Conservation (phyloP, 345 rosid genomes). For the Bruguiera gymnorhiza region DNA sequence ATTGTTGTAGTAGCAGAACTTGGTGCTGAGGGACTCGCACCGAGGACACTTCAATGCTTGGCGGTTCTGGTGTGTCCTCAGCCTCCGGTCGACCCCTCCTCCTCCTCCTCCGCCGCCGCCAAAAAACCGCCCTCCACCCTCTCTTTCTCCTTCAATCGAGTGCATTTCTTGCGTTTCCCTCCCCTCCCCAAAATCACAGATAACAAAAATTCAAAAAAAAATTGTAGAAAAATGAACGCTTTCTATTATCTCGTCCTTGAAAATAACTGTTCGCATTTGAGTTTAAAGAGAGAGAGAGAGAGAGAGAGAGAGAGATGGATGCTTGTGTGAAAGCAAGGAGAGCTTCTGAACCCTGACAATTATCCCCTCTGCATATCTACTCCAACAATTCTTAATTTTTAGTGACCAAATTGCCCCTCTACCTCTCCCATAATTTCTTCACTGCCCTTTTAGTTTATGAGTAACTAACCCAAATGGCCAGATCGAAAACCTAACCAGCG, state of each 20-base stretch:
- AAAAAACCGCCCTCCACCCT: slow-evolving; percentile 36
- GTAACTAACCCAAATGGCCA: too few relatives aligned
- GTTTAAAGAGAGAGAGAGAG: too few relatives aligned
- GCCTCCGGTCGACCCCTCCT: slow-evolving; percentile 63
- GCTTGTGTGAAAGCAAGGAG: not conserved
- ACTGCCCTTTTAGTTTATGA: too few relatives aligned
- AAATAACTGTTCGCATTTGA: too few relatives aligned
- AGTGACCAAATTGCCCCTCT: slow-evolving; percentile 24
- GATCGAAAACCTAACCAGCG: too few relatives aligned
- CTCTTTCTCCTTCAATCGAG: slow-evolving; percentile 36
- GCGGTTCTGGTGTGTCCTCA: slow-evolving; percentile 61
- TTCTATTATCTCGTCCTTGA: too few relatives aligned
- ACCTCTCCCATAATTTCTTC: too few relatives aligned
- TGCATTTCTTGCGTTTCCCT: slow-evolving; percentile 59
- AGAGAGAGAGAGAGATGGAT: not conserved
- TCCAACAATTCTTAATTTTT: not conserved
- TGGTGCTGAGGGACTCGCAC: slow-evolving; percentile 84
- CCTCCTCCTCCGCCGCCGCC: slow-evolving; percentile 35
- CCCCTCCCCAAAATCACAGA: not conserved
- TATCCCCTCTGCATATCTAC: slow-evolving; percentile 29
- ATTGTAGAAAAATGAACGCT: too few relatives aligned
- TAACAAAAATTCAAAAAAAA: too few relatives aligned
- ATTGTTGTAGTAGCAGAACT: slow-evolving; percentile 96
- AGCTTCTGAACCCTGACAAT: slow-evolving; percentile 19
- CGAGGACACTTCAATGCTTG: slow-evolving; percentile 93